Base-by-base conservation (phyloP, 441 rosid genomes). In the Populus hybrid region DNA sequence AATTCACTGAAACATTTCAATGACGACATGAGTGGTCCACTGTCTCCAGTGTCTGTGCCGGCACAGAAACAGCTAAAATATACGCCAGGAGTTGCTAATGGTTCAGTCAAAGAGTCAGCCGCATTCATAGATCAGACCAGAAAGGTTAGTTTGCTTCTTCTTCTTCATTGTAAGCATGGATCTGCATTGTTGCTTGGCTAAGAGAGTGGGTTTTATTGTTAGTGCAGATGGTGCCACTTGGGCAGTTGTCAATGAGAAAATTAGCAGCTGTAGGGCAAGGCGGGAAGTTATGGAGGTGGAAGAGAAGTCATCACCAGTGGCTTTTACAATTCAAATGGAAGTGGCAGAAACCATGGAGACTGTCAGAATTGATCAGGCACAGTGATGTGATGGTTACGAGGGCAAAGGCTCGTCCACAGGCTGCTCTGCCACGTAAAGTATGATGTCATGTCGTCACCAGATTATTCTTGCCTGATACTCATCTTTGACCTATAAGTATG, bases 341-440 rank as follows among this genome's bases (percentile, higher is more conserved):
- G 85, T 96, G 98, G 99, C 98, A 94, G 86, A 96, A 96, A 85
- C 99, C 99, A 73, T 96, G 99, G 98, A 93, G 91, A 84, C 91
- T 96, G 76, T 96, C 98, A 23, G 99, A 94, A 84, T 85, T 84
- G 91, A 96, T 96, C 68, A 87, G 92, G 81, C 98, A 92, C 79
- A 92, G 94, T 79, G 98, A 96, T 40, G 95, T 91, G 83, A 89
- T 91, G 36, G 85, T 96, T 61, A 86, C 86, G 67, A 90, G 89
- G 85, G 78, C 92, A 59, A 92, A 84, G 85, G 89, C 90, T 8
- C 96, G 94, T 68, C 86, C 83, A 67, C 90, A 76, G 77, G 84
- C 89, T 68, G 84, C 89, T 68, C 86, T 90, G 66, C 79, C 72
- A 66, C 86, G 77, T 50, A 71, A 72, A 33, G 80, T 79, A 35